Conservation (phyloP, 2,329 filamentous ascomycete species). For the Shiraia sp. region DNA sequence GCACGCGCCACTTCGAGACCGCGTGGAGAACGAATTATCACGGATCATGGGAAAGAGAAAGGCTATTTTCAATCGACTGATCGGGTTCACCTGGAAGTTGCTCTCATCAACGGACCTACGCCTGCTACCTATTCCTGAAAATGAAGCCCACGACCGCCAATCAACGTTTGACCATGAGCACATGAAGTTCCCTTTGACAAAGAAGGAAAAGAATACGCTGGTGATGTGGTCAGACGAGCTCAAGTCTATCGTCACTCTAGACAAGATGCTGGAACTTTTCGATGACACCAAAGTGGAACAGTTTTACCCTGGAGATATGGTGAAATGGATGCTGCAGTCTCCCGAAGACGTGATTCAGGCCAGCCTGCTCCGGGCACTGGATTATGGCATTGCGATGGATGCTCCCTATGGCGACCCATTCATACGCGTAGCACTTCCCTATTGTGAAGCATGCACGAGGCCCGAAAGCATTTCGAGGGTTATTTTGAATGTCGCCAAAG, state of each 20-base stretch:
- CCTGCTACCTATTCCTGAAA: slow-evolving; percentile 10
- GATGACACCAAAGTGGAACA: slow-evolving; percentile 32
- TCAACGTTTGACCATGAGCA: slow-evolving; percentile 21
- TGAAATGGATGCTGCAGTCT: slow-evolving; percentile 36
- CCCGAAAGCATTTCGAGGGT: slow-evolving; percentile 19
- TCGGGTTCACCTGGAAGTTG: slow-evolving; percentile 33
- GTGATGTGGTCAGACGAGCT: slow-evolving; percentile 34
- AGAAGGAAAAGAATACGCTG: slow-evolving; percentile 24
- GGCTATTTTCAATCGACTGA: slow-evolving; percentile 34
- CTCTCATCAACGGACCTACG: slow-evolving; percentile 33
- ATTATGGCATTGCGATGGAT: slow-evolving; percentile 33
- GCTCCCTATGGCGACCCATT: slow-evolving; percentile 36
- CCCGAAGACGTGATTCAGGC: slow-evolving; percentile 17
- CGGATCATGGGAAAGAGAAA: slow-evolving; percentile 37
- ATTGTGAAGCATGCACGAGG: slow-evolving; percentile 29
- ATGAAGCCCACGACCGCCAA: slow-evolving; percentile 19
- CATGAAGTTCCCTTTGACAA: slow-evolving; percentile 34
- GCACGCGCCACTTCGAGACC: slow-evolving; percentile 22
- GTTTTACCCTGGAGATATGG: slow-evolving; percentile 40
- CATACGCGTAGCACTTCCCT: slow-evolving; percentile 35
- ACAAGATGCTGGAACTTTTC: slow-evolving; percentile 41
- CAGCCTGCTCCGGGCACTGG: slow-evolving; percentile 27
- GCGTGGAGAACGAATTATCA: slow-evolving; percentile 24
- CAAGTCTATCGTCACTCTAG: slow-evolving; percentile 35
- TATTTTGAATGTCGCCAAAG: slow-evolving; percentile 24